Conservation (phyloP, 2,329 filamentous ascomycete genomes). For the Aspergillus eucalypticola region DNA sequence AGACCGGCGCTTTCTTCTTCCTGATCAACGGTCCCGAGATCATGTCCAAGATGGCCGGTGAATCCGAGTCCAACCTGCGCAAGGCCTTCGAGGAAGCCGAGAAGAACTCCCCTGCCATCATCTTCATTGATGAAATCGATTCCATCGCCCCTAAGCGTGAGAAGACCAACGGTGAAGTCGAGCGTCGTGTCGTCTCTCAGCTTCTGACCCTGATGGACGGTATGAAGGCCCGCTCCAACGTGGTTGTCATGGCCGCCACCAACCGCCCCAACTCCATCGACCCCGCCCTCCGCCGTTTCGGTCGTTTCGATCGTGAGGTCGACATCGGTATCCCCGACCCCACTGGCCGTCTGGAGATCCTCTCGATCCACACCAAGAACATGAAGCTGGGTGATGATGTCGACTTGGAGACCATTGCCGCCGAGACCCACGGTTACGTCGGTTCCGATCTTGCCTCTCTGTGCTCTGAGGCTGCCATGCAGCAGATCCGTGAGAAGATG, state of each 20-base stretch:
- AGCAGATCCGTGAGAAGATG: constrained; percentile 99
- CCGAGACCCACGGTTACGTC: constrained; percentile 98
- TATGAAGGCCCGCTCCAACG: constrained; percentile 98
- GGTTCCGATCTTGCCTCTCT: constrained; percentile 98
- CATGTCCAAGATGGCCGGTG: constrained; percentile 99
- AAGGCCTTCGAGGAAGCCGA: constrained; percentile 99
- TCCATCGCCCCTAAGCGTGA: constrained; percentile 99
- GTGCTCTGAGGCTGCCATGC: constrained; percentile 98
- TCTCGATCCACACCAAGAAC: constrained; percentile 99
- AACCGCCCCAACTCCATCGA: constrained; percentile 99
- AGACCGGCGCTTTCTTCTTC: constrained; percentile 99
- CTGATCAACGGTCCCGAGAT: constrained; percentile 99
- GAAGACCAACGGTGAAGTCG: constrained; percentile 98
- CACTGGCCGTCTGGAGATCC: constrained; percentile 96
- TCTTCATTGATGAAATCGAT: constrained; percentile 99
- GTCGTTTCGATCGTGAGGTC: constrained; percentile 97
- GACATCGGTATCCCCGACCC: constrained; percentile 98
- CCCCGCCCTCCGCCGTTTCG: constrained; percentile 93
- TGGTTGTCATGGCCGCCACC: constrained; percentile 98
- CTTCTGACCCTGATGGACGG: constrained; percentile 97
- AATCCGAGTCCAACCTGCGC: constrained; percentile 95
- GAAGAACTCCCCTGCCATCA: constrained; percentile 98
- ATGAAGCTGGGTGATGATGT: constrained; percentile 99
- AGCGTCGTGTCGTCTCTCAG: constrained; percentile 97
- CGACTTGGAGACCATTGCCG: constrained; percentile 91